phyloP scores from a whole-genome alignment of 257 asterid species.

The Craterostigma plantagineum region DNA sequence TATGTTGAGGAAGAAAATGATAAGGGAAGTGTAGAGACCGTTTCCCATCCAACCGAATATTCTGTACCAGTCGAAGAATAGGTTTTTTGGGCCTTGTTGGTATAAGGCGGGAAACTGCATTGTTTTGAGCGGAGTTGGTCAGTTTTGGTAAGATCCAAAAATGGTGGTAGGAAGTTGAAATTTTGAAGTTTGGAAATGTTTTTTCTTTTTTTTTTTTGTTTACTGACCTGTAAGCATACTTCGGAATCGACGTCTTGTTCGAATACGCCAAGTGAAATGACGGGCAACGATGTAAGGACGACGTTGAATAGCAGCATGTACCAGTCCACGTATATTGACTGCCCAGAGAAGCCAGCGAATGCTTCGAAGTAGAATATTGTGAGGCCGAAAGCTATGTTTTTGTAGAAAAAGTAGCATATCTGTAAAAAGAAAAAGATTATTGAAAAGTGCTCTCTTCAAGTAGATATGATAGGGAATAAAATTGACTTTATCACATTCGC shows the following conservation, averaged over 20 bases:
- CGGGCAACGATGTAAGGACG: slow-evolving; percentile 87
- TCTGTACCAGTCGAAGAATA: slow-evolving; percentile 81
- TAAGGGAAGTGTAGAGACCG: slow-evolving; percentile 65
- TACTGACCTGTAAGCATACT: slow-evolving; percentile 73
- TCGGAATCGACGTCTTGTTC: slow-evolving; percentile 97
- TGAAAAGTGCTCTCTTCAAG: not conserved
- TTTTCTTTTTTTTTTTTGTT: too few species aligned
- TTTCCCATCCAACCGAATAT: slow-evolving; percentile 95
- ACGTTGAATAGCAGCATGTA: slow-evolving; percentile 91
- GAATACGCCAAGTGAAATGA: slow-evolving; percentile 87
- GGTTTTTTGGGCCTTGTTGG: slow-evolving; percentile 85
- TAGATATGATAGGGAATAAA: too few species aligned
- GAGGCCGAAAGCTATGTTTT: slow-evolving; percentile 96
- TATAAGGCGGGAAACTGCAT: slow-evolving; percentile 88
- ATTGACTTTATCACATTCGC: too few species aligned
- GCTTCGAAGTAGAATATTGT: slow-evolving; percentile 97
- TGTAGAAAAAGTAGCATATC: slow-evolving; percentile 98
- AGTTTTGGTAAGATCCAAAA: too few species aligned
- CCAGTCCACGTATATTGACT: slow-evolving; percentile 83
- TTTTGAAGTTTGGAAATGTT: slow-evolving; percentile 12
- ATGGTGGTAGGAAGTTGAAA: too few species aligned
- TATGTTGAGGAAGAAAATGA: slow-evolving; percentile 60
- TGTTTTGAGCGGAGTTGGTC: slow-evolving; percentile 8
- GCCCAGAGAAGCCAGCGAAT: slow-evolving; percentile 92
- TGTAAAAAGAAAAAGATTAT: slow-evolving; percentile 27